Evolutionary conservation across 2,329 filamentous ascomycete species (phyloP), one percentile per base, ranked within the genome.

Genomic region (Curvularia verruculosa): DNA sequence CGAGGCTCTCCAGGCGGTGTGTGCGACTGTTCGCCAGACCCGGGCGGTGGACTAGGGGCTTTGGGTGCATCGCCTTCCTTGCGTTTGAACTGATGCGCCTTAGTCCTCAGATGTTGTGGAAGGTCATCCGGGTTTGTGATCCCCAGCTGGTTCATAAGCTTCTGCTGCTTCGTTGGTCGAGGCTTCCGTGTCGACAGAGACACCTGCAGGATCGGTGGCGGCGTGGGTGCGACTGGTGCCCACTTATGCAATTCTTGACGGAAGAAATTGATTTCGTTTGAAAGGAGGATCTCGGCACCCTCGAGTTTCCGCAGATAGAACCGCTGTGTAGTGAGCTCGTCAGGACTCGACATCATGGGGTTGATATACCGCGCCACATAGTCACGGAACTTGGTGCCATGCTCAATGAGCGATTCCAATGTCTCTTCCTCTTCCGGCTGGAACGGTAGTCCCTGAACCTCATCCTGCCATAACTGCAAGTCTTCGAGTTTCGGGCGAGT

Each of bases 281-380:
- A 86, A 2, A 99, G 82, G 3, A 99, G 83, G 49, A 99, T 93
- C 74, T 99, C 95, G 1, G 95, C 93, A 2, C 95, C 95, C 78
- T 99, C 95, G 52, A 99, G 92, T 79, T 99, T 99, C 55, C 95
- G 90, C 39, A 99, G 82, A 69, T 96, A 98, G 77, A 99, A 99
- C 5, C 96, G 87, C 75, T 97, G 89, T 0, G 90, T 93, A 52
- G 92, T 90, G 8, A 92, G 88, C 73, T 98, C 94, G 40, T 94
- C 91, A 10, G 90, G 87, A 0, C 90, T 96, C 0, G 89, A 89
- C 72, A 92, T 85, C 21, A 92, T 80, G 1, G 90, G 89, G 70
- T 92, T 95, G 74, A 93, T 93, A 72, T 91, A 93, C 4, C 85
- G 84, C 12, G 87, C 82, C 52, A 99, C 88, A 68, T 92, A 94